Evolutionary conservation across 2,329 filamentous ascomycete species (phyloP).

Genomic region (Stagonosporopsis cucurbitacearum): DNA sequence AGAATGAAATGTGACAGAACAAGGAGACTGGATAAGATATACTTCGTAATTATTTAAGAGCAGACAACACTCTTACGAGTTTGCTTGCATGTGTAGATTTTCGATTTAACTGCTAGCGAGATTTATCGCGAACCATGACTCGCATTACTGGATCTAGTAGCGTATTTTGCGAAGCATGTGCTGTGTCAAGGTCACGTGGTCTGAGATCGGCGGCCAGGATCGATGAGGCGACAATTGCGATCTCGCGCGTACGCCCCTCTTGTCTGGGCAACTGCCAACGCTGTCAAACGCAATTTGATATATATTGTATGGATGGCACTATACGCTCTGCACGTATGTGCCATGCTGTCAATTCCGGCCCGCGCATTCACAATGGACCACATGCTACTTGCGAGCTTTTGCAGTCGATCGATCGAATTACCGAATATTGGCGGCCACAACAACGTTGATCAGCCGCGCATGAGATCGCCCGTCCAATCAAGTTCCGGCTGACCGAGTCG

Average conservation of each 20-base stretch:
- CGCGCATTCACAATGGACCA: background rate
- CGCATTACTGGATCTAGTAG: background rate
- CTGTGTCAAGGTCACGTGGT: no score
- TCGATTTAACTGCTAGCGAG: background rate
- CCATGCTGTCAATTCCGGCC: background rate
- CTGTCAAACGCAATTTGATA: no score
- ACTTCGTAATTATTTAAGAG: no score
- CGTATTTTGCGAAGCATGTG: background rate
- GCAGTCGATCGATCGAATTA: background rate
- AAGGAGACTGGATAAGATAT: no score
- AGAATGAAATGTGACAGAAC: no score
- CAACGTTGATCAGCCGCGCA: background rate
- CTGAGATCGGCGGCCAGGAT: no score
- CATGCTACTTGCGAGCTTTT: background rate
- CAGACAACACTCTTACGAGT: background rate
- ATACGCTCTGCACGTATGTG: no score
- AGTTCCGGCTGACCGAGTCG: background rate
- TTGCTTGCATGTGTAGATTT: no score
- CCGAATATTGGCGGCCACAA: conserved; percentile 10
- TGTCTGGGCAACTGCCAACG: no score
- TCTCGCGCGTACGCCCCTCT: no score
- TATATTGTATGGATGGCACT: no score
- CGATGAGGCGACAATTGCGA: no score
- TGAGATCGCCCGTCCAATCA: conserved; percentile 6
- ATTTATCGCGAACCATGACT: background rate